These are phyloP conservation scores for Mercurialis annua DNA, from an alignment of 345 rosid species.

Conservation along the genomic window DNA sequence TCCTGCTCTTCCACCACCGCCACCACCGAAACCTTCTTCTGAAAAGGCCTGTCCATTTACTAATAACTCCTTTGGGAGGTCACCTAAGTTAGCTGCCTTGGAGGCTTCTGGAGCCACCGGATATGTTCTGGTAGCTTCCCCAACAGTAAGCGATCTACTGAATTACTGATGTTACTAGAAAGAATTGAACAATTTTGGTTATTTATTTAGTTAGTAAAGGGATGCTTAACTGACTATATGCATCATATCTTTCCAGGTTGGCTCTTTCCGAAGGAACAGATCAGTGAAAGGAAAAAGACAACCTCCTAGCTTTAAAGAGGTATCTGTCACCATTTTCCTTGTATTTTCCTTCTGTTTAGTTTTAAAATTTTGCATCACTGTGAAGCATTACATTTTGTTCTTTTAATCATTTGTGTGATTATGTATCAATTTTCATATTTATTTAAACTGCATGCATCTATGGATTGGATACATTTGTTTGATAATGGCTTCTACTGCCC, in stretches of 20 bases:
- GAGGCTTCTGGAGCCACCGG: constrained; percentile 74
- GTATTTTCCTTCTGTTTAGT: not conserved
- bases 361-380: not conserved
- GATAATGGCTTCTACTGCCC: constrained; percentile 2
- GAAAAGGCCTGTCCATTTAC: constrained; percentile 58
- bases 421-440: not conserved
- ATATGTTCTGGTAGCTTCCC: constrained; percentile 69
- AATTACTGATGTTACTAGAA: not conserved
- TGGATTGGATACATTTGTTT: not conserved
- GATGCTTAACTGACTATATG: constrained; percentile 7
- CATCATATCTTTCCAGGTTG: constrained; percentile 44
- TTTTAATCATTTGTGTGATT: too few relatives aligned
- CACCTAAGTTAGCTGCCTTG: constrained; percentile 70
- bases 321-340: constrained; percentile 21
- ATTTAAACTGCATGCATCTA: not conserved
- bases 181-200: not conserved
- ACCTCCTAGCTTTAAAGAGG: constrained; percentile 76
- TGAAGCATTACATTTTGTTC: too few relatives aligned
- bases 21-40: constrained; percentile 49
- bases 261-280: constrained; percentile 72
- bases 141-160: constrained; percentile 52
- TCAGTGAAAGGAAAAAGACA: constrained; percentile 71
- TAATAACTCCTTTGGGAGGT: constrained; percentile 55
- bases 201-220: not conserved
- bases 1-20: constrained; percentile 38